phyloP scores from a whole-genome alignment of 2,329 filamentous ascomycete genomes.

The Gnomoniopsis smithogilvyi region DNA sequence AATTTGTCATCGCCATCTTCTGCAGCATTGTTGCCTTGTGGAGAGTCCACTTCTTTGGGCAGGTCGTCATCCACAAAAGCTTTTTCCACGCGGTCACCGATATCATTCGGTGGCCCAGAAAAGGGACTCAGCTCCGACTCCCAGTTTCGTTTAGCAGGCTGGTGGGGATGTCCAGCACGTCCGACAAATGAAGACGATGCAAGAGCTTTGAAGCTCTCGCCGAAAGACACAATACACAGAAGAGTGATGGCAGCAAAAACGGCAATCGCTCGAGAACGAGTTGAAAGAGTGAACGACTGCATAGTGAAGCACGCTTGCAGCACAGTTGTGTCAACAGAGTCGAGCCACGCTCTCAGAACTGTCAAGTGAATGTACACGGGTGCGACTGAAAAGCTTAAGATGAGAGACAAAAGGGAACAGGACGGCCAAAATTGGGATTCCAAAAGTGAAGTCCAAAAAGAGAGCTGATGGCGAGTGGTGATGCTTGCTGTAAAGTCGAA shows the following conservation, averaged over 20 bases:
- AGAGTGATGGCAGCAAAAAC: constrained; percentile 1
- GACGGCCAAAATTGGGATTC: constrained; percentile 16
- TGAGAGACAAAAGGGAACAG: constrained; percentile 1
- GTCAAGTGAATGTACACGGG: background rate
- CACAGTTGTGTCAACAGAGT: background rate
- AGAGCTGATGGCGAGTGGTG: background rate
- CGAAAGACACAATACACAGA: constrained; percentile 11
- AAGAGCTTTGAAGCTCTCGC: constrained; percentile 7
- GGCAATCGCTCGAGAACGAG: constrained; percentile 5
- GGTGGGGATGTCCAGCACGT: background rate
- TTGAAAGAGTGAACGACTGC: constrained; percentile 9
- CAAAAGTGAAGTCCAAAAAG: constrained; percentile 21
- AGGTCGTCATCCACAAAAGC: background rate
- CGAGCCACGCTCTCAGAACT: background rate
- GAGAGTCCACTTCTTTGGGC: background rate
- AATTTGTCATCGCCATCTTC: background rate
- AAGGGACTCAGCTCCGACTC: constrained; percentile 13
- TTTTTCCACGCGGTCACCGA: background rate
- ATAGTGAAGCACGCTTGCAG: constrained; percentile 3
- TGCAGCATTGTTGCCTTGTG: background rate
- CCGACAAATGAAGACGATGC: background rate
- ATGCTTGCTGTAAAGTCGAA: background rate
- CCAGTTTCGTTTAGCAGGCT: constrained; percentile 7
- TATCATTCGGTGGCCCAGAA: background rate
- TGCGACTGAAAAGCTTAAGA: background rate